Base-by-base conservation (phyloP, 2,329 filamentous ascomycete genomes). In the Colletotrichum godetiae region DNA sequence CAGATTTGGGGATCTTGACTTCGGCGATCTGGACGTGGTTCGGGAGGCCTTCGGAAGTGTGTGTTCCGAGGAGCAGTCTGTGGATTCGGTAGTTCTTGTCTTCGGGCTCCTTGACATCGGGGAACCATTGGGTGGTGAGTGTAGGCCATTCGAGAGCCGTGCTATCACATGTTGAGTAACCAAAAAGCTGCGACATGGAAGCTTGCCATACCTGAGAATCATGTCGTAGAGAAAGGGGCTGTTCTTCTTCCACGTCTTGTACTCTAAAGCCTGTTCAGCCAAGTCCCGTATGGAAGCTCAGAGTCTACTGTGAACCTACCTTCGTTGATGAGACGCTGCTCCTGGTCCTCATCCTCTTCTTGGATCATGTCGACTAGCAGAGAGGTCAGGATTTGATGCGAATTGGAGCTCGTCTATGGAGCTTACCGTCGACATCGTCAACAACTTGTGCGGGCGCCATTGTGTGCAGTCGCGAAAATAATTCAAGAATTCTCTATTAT, bases 211-310 rank as follows among this genome's bases (percentile, higher is more conserved):
- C 92, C 92, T 95, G 76, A 98, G 89, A 76, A 99, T 97, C 91
- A 98, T 94, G 82, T 99, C 97, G 83, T 99, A 99, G 78, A 99
- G 93, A 81, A 98, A 98, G 4, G 97, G 95, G 76, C 94, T 95
- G 85, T 99, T 99, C 88, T 99, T 99, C 89, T 99, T 99, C 97
- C 97, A 99, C 77, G 96, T 98, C 84, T 99, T 99, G 90, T 99
- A 99, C 83, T 99, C 97, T 95, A 53, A 42, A 67, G 10, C 37
- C 12, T 2, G n/a, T 22, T 65, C 12, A 66, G 70, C 55, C 11
- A 42, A 46, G 65, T n/a, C 12, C 1, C 11, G 8, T 4, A 58
- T n/a, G 24, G 19, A 15, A 12, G 27, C 27, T 55, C 12, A 10
- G 27, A 13, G 7, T 11, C 8, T 19, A 13, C 22, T 27, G 29